These are phyloP conservation scores for Aspergillus tubingensis DNA, from an alignment of 2,329 filamentous ascomycete species.

Conservation along the genomic window DNA sequence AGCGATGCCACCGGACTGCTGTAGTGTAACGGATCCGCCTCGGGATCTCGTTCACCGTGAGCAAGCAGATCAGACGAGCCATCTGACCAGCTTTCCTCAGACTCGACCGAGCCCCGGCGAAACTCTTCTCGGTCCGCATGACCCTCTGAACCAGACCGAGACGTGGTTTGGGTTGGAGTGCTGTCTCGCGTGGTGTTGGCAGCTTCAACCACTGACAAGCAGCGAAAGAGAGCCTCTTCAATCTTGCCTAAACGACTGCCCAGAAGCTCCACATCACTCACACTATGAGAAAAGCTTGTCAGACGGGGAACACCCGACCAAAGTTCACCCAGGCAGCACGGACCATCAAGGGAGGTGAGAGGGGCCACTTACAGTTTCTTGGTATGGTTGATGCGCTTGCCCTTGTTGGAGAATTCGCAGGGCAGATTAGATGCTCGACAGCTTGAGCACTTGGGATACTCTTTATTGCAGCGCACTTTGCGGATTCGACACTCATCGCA, in stretches of 20 bases:
- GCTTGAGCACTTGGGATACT: not conserved
- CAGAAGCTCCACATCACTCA: not conserved
- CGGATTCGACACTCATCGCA: not conserved
- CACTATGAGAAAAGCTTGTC: not conserved
- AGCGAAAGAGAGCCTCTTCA: not conserved
- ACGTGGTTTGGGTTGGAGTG: not conserved
- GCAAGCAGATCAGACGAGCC: not conserved
- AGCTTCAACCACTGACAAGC: not conserved
- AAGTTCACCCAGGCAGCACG: not conserved
- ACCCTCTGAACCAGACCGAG: not conserved
- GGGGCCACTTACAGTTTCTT: not conserved
- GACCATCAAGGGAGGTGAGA: not conserved
- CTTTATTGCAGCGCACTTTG: conserved; percentile 1
- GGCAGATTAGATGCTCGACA: not conserved
- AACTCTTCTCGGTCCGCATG: not conserved
- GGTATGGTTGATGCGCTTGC: not conserved
- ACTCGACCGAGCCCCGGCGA: not conserved
- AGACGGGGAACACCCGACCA: not conserved
- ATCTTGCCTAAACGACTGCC: not conserved
- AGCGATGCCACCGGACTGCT: not conserved
- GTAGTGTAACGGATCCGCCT: not conserved
- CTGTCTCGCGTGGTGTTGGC: not conserved
- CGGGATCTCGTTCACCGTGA: not conserved
- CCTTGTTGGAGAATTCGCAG: not conserved
- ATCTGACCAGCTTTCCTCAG: not conserved